A percentile compares a stretch with the other conserved stretches of the same genome.
Conservation (phyloP, 1,284 basidiomycete species). For the Agroathelia rolfsii region DNA sequence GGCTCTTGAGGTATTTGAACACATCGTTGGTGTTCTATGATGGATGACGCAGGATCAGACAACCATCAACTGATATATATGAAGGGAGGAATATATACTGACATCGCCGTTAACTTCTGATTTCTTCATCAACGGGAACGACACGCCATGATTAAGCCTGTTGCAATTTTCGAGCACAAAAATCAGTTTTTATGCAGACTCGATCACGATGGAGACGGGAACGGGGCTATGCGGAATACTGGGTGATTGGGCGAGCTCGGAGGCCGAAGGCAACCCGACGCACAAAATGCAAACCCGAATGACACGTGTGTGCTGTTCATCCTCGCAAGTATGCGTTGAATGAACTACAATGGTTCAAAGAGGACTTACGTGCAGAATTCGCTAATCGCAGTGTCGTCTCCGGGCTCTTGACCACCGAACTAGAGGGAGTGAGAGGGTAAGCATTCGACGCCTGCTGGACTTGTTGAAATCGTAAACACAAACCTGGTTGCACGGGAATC, state of each 20-base stretch:
- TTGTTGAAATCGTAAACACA: conserved; percentile 11
- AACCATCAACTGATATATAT: not conserved
- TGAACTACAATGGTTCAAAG: too few relatives aligned
- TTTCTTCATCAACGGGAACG: conserved; percentile 80
- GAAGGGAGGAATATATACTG: conserved; percentile 26
- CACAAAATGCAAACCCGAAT: too few relatives aligned
- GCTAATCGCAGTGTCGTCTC: conserved; percentile 54
- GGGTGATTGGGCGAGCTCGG: too few relatives aligned
- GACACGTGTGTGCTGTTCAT: too few relatives aligned
- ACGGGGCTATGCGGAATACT: too few relatives aligned
- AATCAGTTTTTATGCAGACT: too few relatives aligned
- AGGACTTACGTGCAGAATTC: conserved; percentile 64
- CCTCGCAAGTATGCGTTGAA: too few relatives aligned
- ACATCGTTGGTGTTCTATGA: conserved; percentile 71
- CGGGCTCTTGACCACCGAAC: conserved; percentile 75
- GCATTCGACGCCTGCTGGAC: not conserved
- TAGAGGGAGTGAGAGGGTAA: conserved; percentile 16
- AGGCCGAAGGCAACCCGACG: too few relatives aligned
- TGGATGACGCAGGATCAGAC: not conserved
- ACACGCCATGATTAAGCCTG: conserved; percentile 74
- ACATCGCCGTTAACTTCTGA: conserved; percentile 88
- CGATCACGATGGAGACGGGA: conserved; percentile 13
- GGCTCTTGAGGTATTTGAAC: conserved; percentile 77
- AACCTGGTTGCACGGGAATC: conserved; percentile 91
- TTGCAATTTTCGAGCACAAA: too few relatives aligned